These are phyloP conservation scores for Tylopilus cervinicoccineus DNA, from an alignment of 768 basidiomycete species.

Conservation along the genomic window DNA sequence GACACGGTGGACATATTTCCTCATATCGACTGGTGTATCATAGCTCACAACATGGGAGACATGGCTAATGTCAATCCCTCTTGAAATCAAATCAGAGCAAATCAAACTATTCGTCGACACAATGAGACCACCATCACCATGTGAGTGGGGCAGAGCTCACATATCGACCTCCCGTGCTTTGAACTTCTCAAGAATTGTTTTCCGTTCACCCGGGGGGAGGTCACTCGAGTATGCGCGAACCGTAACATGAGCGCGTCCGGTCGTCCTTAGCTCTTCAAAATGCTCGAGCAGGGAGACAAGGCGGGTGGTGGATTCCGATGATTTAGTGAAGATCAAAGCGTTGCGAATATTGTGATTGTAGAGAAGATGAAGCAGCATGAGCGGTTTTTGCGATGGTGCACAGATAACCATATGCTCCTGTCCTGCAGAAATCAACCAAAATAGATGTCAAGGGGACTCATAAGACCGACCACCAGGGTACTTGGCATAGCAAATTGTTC, in stretches of 20 bases:
- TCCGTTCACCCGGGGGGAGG: conserved; percentile 67
- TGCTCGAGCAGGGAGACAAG: conserved; percentile 79
- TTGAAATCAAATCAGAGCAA: conserved; percentile 94
- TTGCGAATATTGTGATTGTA: conserved; percentile 56
- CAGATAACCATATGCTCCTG: conserved; percentile 89
- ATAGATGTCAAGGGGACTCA: background rate
- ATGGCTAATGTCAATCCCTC: conserved; percentile 92
- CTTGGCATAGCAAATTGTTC: conserved; percentile 82
- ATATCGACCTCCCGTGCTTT: conserved; percentile 77
- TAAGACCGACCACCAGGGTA: conserved; percentile 59
- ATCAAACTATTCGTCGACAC: conserved; percentile 57
- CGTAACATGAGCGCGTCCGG: conserved; percentile 31
- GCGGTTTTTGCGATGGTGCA: conserved; percentile 76
- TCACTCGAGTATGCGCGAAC: conserved; percentile 87
- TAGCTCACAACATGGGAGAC: conserved; percentile 94
- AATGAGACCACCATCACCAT: background rate
- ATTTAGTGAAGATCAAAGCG: conserved; percentile 95
- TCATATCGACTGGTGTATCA: conserved; percentile 94
- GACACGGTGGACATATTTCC: conserved; percentile 97
- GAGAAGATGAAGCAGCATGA: conserved; percentile 85
- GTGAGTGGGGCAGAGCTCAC: conserved; percentile 42
- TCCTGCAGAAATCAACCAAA: conserved; percentile 3
- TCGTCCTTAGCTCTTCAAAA: conserved; percentile 55
- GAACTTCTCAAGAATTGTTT: conserved; percentile 74
- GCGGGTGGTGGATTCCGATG: conserved; percentile 82